These are phyloP conservation scores for Starmerella apis DNA, from an alignment of 805 yeast species.

Conservation along the genomic window DNA sequence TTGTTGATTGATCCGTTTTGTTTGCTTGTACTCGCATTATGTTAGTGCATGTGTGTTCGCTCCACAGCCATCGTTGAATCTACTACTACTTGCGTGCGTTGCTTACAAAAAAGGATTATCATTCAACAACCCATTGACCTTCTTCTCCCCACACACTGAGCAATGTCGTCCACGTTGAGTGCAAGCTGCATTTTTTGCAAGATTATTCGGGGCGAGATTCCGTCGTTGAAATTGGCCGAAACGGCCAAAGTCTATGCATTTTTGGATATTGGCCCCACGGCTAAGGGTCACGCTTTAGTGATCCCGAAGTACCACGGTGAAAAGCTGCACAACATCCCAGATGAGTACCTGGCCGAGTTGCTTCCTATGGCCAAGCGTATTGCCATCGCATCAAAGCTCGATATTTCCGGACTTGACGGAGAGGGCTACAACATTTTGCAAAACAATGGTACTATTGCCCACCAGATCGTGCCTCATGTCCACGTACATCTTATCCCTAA, in stretches of 20 bases:
- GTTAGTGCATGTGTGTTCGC: too few species aligned
- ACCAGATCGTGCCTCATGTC: slow-evolving; percentile 90
- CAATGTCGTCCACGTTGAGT: slow-evolving; percentile 15
- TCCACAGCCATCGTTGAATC: too few species aligned
- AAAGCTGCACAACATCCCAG: slow-evolving; percentile 83
- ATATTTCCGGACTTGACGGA: slow-evolving; percentile 47
- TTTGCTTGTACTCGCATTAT: too few species aligned
- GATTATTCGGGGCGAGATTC: slow-evolving; percentile 90
- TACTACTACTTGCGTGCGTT: too few species aligned
- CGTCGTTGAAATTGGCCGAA: slow-evolving; percentile 81
- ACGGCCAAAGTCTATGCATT: slow-evolving; percentile 72
- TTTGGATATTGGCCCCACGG: slow-evolving; percentile 85
- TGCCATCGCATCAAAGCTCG: slow-evolving; percentile 53
- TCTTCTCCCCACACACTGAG: neutral
- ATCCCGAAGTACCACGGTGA: slow-evolving; percentile 94
- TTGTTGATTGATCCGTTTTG: too few species aligned
- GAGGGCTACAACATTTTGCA: slow-evolving; percentile 80
- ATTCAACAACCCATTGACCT: neutral
- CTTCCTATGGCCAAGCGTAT: slow-evolving; percentile 82
- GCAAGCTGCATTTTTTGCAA: slow-evolving; percentile 75
- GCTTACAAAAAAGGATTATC: neutral
- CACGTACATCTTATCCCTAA: slow-evolving; percentile 96
- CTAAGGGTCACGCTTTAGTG: slow-evolving; percentile 77
- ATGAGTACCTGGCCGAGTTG: slow-evolving; percentile 75
- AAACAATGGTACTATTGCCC: slow-evolving; percentile 91